A percentile compares a stretch with the other conserved stretches of the same genome.
Conservation (phyloP, 495 filamentous ascomycete genomes). For the Copromyces sp. region DNA sequence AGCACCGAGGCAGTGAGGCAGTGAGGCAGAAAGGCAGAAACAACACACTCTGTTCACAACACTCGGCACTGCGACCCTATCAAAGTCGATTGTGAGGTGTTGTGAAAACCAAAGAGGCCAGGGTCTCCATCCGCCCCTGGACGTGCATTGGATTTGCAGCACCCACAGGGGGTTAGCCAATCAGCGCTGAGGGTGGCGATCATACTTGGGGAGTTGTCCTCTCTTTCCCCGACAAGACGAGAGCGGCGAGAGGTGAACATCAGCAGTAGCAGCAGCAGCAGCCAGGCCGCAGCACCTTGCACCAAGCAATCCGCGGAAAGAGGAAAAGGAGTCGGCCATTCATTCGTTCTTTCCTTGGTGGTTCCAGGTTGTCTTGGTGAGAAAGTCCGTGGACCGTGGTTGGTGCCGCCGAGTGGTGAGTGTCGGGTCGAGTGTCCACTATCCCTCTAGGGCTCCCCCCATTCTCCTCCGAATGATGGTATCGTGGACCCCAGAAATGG, state of each 20-base stretch:
- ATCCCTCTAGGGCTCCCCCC: neutral
- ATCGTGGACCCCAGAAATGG: neutral
- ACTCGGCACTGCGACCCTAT: neutral
- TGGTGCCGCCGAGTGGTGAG: neutral
- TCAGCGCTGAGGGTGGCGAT: constrained; percentile 18
- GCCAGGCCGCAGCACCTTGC: neutral
- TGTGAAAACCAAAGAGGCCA: neutral
- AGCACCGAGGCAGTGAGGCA: neutral
- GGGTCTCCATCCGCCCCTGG: constrained; percentile 13
- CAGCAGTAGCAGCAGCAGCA: neutral
- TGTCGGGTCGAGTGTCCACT: neutral
- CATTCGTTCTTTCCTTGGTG: neutral
- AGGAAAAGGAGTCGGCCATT: neutral
- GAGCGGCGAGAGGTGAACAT: neutral
- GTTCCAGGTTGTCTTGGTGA: neutral
- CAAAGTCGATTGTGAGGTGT: neutral
- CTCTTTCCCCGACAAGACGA: neutral
- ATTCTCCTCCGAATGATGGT: neutral
- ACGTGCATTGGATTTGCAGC: neutral
- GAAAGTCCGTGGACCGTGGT: neutral
- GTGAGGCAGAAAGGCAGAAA: neutral
- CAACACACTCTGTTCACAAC: constrained; percentile 1
- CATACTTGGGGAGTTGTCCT: constrained; percentile 16
- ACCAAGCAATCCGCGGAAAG: neutral
- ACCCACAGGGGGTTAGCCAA: constrained; percentile 13